Percentiles rank a stretch among this genome's conserved stretches.
These are phyloP conservation scores for Pichia sp. DNA, from an alignment of 1,139 yeast genomes.

Conservation along the genomic window DNA sequence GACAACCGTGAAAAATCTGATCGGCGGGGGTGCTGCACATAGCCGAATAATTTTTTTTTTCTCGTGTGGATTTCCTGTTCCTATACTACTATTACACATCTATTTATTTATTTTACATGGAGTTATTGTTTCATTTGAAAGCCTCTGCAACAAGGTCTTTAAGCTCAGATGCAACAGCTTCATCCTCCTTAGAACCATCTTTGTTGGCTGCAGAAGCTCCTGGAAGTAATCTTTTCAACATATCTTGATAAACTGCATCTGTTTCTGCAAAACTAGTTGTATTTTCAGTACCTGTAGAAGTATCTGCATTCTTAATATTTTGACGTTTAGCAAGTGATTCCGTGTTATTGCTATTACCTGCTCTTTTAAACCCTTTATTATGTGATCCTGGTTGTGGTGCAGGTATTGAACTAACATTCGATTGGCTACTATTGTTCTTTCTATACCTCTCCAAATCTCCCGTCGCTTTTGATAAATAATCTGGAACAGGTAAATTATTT, in stretches of 20 bases:
- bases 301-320: neutral
- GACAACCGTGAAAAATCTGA: neutral
- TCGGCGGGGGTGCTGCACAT: conserved; percentile 11
- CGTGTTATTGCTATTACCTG: neutral
- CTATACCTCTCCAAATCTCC: conserved; percentile 57
- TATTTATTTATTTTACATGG: neutral
- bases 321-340: neutral
- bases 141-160: conserved; percentile 30
- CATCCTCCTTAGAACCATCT: conserved; percentile 10
- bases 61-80: neutral
- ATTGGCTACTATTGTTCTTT: neutral
- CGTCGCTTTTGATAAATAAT: conserved; percentile 72
- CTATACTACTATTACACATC: neutral
- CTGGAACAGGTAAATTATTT: conserved; percentile 66
- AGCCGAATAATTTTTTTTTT: conserved; percentile 3
- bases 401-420: neutral
- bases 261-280: neutral
- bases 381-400: neutral
- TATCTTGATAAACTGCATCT: conserved; percentile 11
- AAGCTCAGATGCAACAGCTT: conserved; percentile 25
- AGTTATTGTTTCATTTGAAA: conserved; percentile 12
- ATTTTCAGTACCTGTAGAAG: neutral
- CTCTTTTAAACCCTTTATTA: neutral
- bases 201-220: neutral
- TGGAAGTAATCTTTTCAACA: conserved; percentile 7